Base-by-base conservation (phyloP, 306 rosid species). In the Quercus parvula region DNA sequence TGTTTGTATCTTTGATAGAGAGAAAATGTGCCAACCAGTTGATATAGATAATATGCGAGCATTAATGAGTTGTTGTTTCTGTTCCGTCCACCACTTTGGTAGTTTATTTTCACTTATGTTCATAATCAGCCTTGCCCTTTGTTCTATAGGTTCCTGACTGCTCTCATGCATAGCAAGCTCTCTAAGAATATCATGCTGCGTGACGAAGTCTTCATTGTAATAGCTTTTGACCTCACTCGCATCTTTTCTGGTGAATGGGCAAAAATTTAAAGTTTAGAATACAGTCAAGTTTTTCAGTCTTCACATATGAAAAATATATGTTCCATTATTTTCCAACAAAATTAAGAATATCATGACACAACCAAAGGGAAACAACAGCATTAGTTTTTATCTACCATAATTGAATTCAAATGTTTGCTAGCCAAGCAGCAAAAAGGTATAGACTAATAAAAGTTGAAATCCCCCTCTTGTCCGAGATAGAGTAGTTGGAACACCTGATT, bases 101-200 rank as follows among this genome's bases (percentile, higher is more conserved):
- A 83, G 59, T 5, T 74, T 69, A 17, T 81, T 57, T 76, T 70
- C 79, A 19, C 3, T 19, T 1, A 78, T 56, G 28, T 84, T 74
- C 14, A 86, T 57, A 73, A 75, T 58, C 63, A 83, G 71, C 67
- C 88, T 81, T 56, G 54, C 49, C 73, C 85, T 74, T 15, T 41
- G 61, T 75, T 63, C 46, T 9, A 66, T 49, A 2, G 83, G 33
- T 1, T 41, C 82, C 31, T 55, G 10, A 15, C 25, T 62, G 35
- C 59, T 49, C 62, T 75, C 64, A 13, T 31, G 72, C 41, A 81
- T 75, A 6, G 87, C 84, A n/a, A 86, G 72, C 59, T 83, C 90
- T 62, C 86, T 81, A 55, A 84, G 84, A 71, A 81, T 67, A 55
- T 76, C 79, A 56, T 81, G 74, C 66, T 78, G 84, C 4, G 73